Conservation (phyloP, 495 filamentous ascomycete genomes). For the Lepraria neglecta region DNA sequence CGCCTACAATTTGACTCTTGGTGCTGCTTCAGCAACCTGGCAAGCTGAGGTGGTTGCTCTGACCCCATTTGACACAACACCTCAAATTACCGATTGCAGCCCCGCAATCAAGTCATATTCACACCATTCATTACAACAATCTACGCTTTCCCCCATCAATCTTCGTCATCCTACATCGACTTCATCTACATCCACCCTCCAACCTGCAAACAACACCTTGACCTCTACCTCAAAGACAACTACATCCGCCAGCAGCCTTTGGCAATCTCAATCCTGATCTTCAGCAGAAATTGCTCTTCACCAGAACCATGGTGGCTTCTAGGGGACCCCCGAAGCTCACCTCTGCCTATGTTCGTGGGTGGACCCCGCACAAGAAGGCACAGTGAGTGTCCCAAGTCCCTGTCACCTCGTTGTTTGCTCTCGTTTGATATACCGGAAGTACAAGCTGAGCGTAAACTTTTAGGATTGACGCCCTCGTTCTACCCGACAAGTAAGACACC, state of each 20-base stretch:
- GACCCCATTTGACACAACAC: neutral
- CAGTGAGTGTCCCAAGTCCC: neutral
- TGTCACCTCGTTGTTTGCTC: neutral
- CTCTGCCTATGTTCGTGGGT: neutral
- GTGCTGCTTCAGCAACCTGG: no score
- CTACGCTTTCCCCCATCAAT: neutral
- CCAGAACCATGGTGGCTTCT: neutral
- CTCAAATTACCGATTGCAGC: neutral
- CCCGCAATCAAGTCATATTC: no score
- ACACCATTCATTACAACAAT: no score
- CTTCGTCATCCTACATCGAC: no score
- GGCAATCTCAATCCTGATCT: neutral
- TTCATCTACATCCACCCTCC: no score
- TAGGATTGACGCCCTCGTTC: conserved; percentile 21
- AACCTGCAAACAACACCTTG: no score
- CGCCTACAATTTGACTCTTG: no score
- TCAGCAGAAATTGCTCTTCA: neutral
- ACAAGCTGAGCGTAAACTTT: conserved; percentile 1
- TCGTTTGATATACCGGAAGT: neutral
- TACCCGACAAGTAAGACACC: conserved; percentile 29
- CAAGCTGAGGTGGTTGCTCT: no score
- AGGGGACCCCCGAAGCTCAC: neutral
- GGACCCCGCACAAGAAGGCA: neutral
- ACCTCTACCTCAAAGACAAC: no score
- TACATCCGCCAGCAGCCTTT: no score